Percentiles rank a stretch among this genome's conserved stretches.
Conservation (phyloP, 164 flowering plant species). For the Vitis riparia region DNA sequence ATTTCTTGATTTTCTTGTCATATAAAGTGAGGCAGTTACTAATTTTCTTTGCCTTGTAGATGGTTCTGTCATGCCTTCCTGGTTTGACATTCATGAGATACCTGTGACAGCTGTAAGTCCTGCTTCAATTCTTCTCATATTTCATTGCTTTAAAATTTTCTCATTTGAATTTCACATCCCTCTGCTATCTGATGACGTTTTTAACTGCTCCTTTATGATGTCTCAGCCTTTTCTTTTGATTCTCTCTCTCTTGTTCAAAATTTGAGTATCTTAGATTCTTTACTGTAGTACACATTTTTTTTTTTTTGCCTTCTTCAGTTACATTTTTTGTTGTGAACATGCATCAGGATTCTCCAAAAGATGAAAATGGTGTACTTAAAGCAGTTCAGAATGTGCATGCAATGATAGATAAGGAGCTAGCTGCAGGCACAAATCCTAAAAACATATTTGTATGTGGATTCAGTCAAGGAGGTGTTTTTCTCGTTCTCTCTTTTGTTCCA, state of each 20-base stretch:
- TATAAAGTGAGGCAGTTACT: not conserved
- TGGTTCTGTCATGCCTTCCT: slow-evolving; percentile 92
- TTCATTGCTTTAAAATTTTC: not conserved
- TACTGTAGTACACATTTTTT: too few species aligned
- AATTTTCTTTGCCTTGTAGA: slow-evolving; percentile 44
- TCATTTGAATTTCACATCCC: not conserved
- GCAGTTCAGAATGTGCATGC: slow-evolving; percentile 87
- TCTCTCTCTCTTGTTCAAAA: too few species aligned
- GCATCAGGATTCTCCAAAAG: slow-evolving; percentile 78
- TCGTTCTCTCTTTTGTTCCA: not conserved
- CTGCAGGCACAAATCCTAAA: slow-evolving; percentile 71
- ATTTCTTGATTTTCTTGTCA: not conserved
- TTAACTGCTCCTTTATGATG: too few species aligned
- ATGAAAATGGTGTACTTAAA: slow-evolving; percentile 63
- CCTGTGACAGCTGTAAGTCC: slow-evolving; percentile 82
- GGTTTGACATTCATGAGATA: slow-evolving; percentile 94
- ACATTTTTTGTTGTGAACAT: slow-evolving; percentile 2
- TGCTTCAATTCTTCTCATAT: not conserved
- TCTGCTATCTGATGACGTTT: too few species aligned
- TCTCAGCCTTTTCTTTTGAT: too few species aligned
- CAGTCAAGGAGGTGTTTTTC: slow-evolving; percentile 89
- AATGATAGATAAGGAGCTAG: slow-evolving; percentile 87
- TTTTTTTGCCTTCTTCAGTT: not conserved
- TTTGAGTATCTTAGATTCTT: too few species aligned
- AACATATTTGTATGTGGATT: slow-evolving; percentile 92